Evolutionary conservation across 106 monocot genomes (phyloP).

Genomic region (Agapanthus africanus): DNA sequence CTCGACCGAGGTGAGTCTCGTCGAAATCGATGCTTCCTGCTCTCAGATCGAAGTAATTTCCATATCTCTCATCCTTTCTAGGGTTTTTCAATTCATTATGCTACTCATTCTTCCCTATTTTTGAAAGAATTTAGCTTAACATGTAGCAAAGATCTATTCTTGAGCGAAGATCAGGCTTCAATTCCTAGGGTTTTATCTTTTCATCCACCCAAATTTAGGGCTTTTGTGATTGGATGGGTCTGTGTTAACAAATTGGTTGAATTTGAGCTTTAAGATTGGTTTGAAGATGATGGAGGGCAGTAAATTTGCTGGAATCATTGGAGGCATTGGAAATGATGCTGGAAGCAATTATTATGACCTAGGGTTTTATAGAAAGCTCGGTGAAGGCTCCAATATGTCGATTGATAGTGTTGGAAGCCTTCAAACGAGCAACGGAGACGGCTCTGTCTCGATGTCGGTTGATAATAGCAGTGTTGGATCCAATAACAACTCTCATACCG

Average conservation of each 20-base stretch:
- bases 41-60: conserved; percentile 1
- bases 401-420: conserved; percentile 11
- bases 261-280: neutral
- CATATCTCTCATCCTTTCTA: neutral
- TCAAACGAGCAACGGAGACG: conserved; percentile 16
- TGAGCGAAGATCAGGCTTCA: conserved; percentile 1
- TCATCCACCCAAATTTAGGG: neutral
- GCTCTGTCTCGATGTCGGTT: conserved; percentile 10
- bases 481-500: conserved; percentile 24
- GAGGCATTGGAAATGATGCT: conserved; percentile 10
- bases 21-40: neutral
- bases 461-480: conserved; percentile 13
- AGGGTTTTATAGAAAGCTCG: conserved; percentile 25
- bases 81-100: neutral
- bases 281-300: conserved; percentile 22
- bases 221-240: neutral
- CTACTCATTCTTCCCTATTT: neutral
- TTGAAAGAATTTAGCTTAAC: neutral
- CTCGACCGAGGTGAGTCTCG: conserved; percentile 20
- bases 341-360: conserved; percentile 20
- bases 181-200: neutral
- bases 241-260: neutral
- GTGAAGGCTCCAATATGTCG: conserved; percentile 27
- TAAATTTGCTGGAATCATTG: conserved; percentile 25
- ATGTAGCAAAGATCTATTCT: conserved; percentile 1